Evolutionary conservation across 371 early-diverging fungal genomes (phyloP).

Genomic region (Mortierella sp.): DNA sequence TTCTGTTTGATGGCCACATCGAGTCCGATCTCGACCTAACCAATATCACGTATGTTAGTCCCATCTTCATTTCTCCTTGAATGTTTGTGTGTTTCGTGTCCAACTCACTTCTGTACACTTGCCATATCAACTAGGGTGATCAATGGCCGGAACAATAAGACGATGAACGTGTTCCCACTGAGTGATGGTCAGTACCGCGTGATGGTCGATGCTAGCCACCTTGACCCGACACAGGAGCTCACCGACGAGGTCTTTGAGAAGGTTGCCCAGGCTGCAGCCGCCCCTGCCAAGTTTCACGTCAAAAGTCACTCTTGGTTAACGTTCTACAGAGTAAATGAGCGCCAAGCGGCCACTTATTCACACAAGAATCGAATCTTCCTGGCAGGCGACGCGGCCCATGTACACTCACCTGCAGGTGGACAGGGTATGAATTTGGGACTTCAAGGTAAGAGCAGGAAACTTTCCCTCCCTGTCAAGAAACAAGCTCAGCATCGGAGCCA

Average conservation of each 20-base stretch:
- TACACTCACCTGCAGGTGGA: constrained; percentile 51
- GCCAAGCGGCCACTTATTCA: constrained; percentile 29
- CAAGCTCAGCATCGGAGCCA: too few species aligned
- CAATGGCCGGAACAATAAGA: constrained; percentile 34
- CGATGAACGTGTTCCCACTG: constrained; percentile 40
- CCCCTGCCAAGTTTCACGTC: constrained; percentile 20
- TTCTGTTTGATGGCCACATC: constrained; percentile 35
- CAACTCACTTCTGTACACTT: neutral
- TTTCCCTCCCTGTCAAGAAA: too few species aligned
- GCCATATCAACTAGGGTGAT: constrained; percentile 17
- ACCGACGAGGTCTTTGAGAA: constrained; percentile 29
- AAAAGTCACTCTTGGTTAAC: constrained; percentile 39
- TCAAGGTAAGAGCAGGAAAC: constrained; percentile 19
- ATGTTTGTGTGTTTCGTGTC: neutral
- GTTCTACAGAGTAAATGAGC: constrained; percentile 50
- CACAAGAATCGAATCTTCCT: constrained; percentile 51
- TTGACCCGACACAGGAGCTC: constrained; percentile 25
- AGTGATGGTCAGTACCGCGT: constrained; percentile 28
- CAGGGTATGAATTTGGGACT: constrained; percentile 52
- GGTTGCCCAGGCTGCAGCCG: constrained; percentile 17
- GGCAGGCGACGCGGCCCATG: constrained; percentile 57
- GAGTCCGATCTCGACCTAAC: constrained; percentile 23
- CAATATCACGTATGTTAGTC: constrained; percentile 27
- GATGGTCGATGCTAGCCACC: constrained; percentile 30
- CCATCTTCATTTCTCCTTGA: neutral